Evolutionary conservation across 2,329 filamentous ascomycete species (phyloP).

Genomic region (Claviceps quebecensis): DNA sequence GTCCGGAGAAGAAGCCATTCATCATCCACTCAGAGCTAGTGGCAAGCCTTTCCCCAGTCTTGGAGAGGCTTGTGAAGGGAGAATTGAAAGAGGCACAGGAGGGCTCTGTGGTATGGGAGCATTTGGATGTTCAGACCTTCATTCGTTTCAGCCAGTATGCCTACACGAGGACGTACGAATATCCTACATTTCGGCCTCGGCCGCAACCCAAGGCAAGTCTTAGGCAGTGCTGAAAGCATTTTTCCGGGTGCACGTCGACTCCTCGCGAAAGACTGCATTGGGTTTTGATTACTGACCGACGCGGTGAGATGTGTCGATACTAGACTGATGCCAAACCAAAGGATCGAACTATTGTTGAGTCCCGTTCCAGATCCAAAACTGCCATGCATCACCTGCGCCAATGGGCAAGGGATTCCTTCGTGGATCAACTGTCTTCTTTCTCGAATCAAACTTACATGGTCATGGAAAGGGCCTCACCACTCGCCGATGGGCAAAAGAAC

Average conservation of each 20-base stretch:
- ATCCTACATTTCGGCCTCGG: neutral
- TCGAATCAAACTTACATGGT: neutral
- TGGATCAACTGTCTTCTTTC: neutral
- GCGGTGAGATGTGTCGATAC: too few relatives aligned
- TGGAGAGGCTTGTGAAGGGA: neutral
- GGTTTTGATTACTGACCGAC: neutral
- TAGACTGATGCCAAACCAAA: too few relatives aligned
- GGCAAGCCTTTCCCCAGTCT: neutral
- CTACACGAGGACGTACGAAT: neutral
- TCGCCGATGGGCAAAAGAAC: neutral
- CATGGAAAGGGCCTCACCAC: neutral
- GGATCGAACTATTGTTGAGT: neutral
- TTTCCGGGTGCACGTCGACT: too few relatives aligned
- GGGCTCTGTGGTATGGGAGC: neutral
- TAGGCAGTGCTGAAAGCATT: too few relatives aligned
- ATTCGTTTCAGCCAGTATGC: neutral
- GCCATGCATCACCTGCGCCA: neutral
- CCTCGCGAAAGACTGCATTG: too few relatives aligned
- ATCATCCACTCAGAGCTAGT: neutral
- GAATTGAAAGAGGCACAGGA: neutral
- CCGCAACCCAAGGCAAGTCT: neutral
- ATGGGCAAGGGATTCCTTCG: neutral
- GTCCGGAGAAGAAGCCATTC: neutral
- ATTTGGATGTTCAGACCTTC: neutral
- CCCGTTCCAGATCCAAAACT: neutral